phyloP scores from a whole-genome alignment of 2,329 filamentous ascomycete species.

The Pyrenochaeta sp. region DNA sequence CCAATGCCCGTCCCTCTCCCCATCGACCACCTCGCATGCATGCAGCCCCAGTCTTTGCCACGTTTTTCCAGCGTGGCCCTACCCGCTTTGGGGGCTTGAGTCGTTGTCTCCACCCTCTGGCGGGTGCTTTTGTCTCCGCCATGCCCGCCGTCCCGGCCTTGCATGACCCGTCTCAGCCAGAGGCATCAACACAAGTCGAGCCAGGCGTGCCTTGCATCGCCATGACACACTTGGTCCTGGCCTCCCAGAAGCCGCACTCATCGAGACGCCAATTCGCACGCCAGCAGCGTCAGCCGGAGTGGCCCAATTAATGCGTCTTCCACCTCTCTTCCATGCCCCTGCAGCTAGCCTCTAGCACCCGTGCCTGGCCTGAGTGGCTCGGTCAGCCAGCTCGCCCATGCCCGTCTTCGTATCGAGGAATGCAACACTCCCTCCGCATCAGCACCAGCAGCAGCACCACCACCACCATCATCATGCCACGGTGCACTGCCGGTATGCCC shows the following conservation, averaged over 20 bases:
- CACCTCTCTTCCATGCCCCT: slow-evolving; percentile 20
- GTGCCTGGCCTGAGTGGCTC: not conserved
- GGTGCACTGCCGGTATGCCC: too few species aligned
- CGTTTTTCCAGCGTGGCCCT: slow-evolving; percentile 27
- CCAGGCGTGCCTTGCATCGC: slow-evolving; percentile 10
- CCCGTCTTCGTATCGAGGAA: not conserved
- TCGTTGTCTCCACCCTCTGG: not conserved
- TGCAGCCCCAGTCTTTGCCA: slow-evolving; percentile 26
- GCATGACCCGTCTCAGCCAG: not conserved
- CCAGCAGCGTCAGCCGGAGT: slow-evolving; percentile 2
- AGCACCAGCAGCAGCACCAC: too few species aligned
- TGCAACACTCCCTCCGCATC: not conserved
- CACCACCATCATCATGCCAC: too few species aligned
- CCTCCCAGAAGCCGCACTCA: not conserved
- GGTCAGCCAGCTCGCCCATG: not conserved
- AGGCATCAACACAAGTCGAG: slow-evolving; percentile 2
- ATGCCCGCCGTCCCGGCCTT: not conserved
- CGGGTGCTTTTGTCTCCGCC: not conserved
- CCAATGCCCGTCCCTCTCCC: not conserved
- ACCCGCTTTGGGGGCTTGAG: slow-evolving; percentile 5
- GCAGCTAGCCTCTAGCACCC: slow-evolving; percentile 20
- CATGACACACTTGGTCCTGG: not conserved
- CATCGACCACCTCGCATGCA: slow-evolving; percentile 4
- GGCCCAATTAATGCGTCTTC: slow-evolving; percentile 18
- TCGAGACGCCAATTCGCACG: not conserved